A percentile compares a stretch with the other conserved stretches of the same genome.
phyloP scores from a whole-genome alignment of 164 flowering plant species.

The Chloranthus sessilifolius region DNA sequence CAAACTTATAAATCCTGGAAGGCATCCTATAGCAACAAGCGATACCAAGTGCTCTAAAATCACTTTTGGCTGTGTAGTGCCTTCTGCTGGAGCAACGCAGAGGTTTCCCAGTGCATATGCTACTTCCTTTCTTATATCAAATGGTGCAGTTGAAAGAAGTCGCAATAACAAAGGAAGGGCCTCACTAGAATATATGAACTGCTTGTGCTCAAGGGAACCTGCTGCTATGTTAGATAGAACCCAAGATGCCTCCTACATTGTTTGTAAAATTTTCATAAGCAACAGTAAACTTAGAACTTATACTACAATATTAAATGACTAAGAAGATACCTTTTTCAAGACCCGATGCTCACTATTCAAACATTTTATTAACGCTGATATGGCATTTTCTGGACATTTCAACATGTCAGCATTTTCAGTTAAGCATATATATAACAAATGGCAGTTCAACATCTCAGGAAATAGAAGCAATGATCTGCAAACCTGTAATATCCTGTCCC shows the following conservation, averaged over 20 bases:
- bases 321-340: slow-evolving; percentile 67
- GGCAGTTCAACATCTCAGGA: background rate
- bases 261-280: too few species aligned
- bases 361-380: slow-evolving; percentile 65
- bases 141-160: slow-evolving; percentile 77
- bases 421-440: background rate
- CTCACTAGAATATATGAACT: slow-evolving; percentile 58
- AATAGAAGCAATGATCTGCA: slow-evolving; percentile 7
- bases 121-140: slow-evolving; percentile 88
- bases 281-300: background rate
- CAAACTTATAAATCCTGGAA: slow-evolving; percentile 75
- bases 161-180: slow-evolving; percentile 52
- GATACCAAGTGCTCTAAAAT: slow-evolving; percentile 78
- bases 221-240: slow-evolving; percentile 92
- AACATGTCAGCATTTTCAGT: slow-evolving; percentile 3
- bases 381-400: slow-evolving; percentile 41
- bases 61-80: slow-evolving; percentile 48
- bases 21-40: slow-evolving; percentile 75
- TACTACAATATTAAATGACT: background rate
- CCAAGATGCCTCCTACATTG: slow-evolving; percentile 92
- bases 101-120: slow-evolving; percentile 91
- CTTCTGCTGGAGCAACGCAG: slow-evolving; percentile 73
- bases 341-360: slow-evolving; percentile 88
- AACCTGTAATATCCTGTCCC: slow-evolving; percentile 71
- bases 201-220: slow-evolving; percentile 83